Conservation (phyloP, 225 moss, liverwort and hornwort species). For the Thuidium tamariscinum region DNA sequence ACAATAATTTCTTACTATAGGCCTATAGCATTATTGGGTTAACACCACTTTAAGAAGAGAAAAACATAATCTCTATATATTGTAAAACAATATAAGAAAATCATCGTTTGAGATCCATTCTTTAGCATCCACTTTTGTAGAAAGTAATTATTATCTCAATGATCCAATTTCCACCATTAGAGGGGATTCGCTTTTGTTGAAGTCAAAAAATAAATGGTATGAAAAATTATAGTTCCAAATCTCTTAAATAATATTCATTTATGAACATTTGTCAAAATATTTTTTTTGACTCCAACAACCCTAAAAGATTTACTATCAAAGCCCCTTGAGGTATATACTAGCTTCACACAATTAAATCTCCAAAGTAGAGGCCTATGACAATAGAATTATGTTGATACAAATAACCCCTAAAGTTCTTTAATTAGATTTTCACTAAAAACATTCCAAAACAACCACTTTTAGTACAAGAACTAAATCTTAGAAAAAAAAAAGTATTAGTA, state of each 20-base stretch:
- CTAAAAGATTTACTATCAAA: background rate
- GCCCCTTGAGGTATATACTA: background rate
- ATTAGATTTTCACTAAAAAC: too few relatives aligned
- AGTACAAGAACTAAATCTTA: too few relatives aligned
- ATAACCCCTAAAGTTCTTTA: too few relatives aligned
- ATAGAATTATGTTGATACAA: too few relatives aligned
- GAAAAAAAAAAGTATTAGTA: too few relatives aligned
- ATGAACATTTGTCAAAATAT: background rate
- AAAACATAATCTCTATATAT: too few relatives aligned
- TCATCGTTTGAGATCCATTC: background rate
- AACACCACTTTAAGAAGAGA: background rate
- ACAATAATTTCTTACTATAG: background rate
- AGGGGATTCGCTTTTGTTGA: rapidly evolving
- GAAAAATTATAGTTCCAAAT: rapidly evolving
- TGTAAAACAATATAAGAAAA: background rate
- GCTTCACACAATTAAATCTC: background rate
- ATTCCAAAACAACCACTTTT: too few relatives aligned
- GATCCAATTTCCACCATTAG: background rate
- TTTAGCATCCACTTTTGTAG: background rate
- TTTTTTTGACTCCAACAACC: rapidly evolving
- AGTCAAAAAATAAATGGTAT: too few relatives aligned
- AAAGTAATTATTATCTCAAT: background rate
- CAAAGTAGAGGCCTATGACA: rapidly evolving
- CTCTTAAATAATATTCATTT: background rate
- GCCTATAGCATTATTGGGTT: background rate